These are phyloP conservation scores for Russula compacta DNA, from an alignment of 768 basidiomycete genomes.

Conservation along the genomic window DNA sequence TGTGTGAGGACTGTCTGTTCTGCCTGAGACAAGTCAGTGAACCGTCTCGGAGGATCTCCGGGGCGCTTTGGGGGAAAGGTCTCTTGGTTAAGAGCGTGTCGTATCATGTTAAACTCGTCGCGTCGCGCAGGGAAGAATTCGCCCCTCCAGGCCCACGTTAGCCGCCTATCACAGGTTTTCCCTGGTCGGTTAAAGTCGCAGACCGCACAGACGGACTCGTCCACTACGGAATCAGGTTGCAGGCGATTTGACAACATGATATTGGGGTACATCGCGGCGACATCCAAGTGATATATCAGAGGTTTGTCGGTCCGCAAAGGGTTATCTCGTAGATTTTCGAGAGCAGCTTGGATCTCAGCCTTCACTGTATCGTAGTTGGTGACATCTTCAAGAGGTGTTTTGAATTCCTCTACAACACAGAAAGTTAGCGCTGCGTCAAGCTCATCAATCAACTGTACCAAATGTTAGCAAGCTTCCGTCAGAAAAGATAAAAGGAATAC, in stretches of 20 bases:
- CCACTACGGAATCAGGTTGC: conserved; percentile 96
- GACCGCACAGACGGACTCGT: conserved; percentile 93
- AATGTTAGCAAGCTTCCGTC: conserved; percentile 1
- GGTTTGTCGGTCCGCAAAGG: conserved; percentile 86
- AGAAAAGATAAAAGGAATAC: conserved; percentile 31
- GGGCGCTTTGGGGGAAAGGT: conserved; percentile 75
- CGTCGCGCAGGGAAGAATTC: conserved; percentile 96
- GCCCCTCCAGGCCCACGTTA: conserved; percentile 98
- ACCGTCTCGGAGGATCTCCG: conserved; percentile 65
- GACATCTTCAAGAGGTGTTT: conserved; percentile 69
- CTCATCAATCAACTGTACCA: conserved; percentile 75
- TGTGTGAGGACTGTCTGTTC: conserved; percentile 91
- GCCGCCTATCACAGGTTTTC: conserved; percentile 85
- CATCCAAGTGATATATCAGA: conserved; percentile 96
- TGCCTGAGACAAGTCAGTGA: conserved; percentile 67
- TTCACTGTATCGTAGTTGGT: conserved; percentile 95
- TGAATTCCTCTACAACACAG: conserved; percentile 79
- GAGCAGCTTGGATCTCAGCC: conserved; percentile 57
- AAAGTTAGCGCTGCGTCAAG: conserved; percentile 89
- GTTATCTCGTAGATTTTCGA: conserved; percentile 86
- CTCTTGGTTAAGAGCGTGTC: conserved; percentile 93
- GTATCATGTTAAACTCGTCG: conserved; percentile 99
- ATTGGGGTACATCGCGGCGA: conserved; percentile 99
- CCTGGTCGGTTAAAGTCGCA: conserved; percentile 97
- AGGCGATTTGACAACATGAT: conserved; percentile 99